These are phyloP conservation scores for Hydnum rufescens DNA, from an alignment of 768 basidiomycete genomes.

Conservation along the genomic window DNA sequence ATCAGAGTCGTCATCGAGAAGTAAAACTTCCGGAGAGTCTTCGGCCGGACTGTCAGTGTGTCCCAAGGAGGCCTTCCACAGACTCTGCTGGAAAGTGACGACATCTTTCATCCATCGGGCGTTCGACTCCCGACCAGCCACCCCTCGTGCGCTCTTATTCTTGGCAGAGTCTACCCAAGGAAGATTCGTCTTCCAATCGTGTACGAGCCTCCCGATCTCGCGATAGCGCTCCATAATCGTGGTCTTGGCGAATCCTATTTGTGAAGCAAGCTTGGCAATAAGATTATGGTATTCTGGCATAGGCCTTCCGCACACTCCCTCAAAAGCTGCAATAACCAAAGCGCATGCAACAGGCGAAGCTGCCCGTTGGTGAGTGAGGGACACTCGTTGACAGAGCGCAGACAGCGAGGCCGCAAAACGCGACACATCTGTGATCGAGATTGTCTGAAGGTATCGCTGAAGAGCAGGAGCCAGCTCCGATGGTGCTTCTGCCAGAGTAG, in stretches of 20 bases:
- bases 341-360: constrained; percentile 42
- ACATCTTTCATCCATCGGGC: constrained; percentile 44
- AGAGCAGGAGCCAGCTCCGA: constrained; percentile 15
- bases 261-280: constrained; percentile 33
- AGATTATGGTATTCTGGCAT: constrained; percentile 37
- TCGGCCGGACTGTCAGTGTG: background rate
- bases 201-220: constrained; percentile 37
- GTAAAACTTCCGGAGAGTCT: background rate
- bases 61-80: constrained; percentile 27
- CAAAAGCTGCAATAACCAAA: constrained; percentile 45
- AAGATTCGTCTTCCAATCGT: constrained; percentile 38
- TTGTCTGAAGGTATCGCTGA: constrained; percentile 19
- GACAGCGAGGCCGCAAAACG: constrained; percentile 29
- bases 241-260: constrained; percentile 30
- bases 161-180: constrained; percentile 48
- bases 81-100: constrained; percentile 44
- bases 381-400: constrained; percentile 24
- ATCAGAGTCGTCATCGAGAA: background rate
- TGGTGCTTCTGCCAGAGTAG: constrained; percentile 11
- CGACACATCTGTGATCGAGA: constrained; percentile 22
- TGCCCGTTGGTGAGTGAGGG: constrained; percentile 21
- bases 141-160: constrained; percentile 18
- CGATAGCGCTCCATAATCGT: constrained; percentile 55
- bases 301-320: constrained; percentile 37
- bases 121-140: constrained; percentile 18